Percentiles rank a stretch among this genome's conserved stretches.
Evolutionary conservation across 805 yeast species (phyloP).

Genomic region (Cyberlindnera maritima): DNA sequence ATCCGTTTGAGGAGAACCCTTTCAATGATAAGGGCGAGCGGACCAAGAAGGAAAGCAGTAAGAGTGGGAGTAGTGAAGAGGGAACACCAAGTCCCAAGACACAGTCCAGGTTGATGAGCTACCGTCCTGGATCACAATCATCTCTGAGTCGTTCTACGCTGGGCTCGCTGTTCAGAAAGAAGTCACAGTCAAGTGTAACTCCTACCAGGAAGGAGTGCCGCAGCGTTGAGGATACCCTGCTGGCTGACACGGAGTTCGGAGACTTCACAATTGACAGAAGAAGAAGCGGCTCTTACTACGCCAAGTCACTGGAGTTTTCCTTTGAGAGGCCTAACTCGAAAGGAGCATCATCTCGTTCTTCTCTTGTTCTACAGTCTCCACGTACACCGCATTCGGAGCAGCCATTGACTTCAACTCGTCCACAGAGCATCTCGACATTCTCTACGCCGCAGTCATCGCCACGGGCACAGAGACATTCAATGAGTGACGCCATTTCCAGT

Average conservation of each 20-base stretch:
- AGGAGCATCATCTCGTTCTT: neutral
- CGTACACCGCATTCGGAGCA: neutral
- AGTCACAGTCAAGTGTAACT: neutral
- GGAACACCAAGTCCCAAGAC: no score
- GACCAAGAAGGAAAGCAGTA: neutral
- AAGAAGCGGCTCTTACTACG: constrained; percentile 6
- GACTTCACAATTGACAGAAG: constrained; percentile 17
- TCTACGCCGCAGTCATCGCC: neutral
- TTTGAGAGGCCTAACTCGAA: constrained; percentile 8
- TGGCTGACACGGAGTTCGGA: constrained; percentile 24
- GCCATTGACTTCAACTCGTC: neutral
- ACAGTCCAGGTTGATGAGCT: neutral
- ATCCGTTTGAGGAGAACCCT: neutral
- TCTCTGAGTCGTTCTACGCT: neutral
- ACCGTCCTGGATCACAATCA: neutral
- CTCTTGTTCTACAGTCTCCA: neutral
- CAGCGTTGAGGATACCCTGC: constrained; percentile 25
- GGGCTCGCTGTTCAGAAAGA: constrained; percentile 7
- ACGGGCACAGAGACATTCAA: neutral
- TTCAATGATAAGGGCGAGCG: neutral
- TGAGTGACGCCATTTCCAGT: neutral
- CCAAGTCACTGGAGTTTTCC: constrained; percentile 7
- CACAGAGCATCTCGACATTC: neutral
- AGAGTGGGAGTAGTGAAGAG: neutral
- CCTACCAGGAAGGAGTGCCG: constrained; percentile 22